Evolutionary conservation across 1,139 yeast species (phyloP).

Genomic region (Kodamaea sp.): DNA sequence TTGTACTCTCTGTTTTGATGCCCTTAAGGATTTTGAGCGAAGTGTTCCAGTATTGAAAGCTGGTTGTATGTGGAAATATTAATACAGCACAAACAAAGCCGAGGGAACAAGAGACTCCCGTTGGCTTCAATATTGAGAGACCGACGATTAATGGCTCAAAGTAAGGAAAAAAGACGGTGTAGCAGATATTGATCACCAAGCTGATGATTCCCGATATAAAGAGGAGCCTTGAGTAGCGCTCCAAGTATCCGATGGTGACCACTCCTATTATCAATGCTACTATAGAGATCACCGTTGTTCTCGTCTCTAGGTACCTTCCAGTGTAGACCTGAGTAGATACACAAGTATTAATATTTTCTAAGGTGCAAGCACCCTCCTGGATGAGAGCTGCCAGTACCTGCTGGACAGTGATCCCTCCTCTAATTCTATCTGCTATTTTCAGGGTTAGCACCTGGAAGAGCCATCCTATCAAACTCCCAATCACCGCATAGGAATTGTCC

Average conservation of each 20-base stretch:
- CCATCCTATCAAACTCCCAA: constrained; percentile 26
- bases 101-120: constrained; percentile 26
- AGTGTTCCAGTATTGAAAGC: constrained; percentile 23
- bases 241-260: constrained; percentile 27
- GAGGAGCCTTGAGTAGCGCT: constrained; percentile 19
- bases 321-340: constrained; percentile 22
- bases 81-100: constrained; percentile 21
- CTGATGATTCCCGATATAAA: constrained; percentile 27
- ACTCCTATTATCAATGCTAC: constrained; percentile 29
- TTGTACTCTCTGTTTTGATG: constrained; percentile 18
- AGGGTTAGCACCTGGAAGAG: constrained; percentile 25
- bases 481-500: constrained; percentile 12
- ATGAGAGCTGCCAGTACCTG: constrained; percentile 22
- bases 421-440: constrained; percentile 26
- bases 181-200: constrained; percentile 25
- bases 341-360: constrained; percentile 22
- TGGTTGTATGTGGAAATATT: constrained; percentile 36
- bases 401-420: constrained; percentile 26
- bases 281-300: constrained; percentile 26
- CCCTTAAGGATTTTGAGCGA: constrained; percentile 16
- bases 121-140: constrained; percentile 23
- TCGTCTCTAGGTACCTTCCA: constrained; percentile 32
- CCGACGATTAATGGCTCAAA: constrained; percentile 27
- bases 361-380: constrained; percentile 29
- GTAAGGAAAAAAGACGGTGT: constrained; percentile 29